Evolutionary conservation across 1,284 basidiomycete genomes (phyloP), one percentile per base, ranked within the genome.

Genomic region (Cryptococcus sp.): DNA sequence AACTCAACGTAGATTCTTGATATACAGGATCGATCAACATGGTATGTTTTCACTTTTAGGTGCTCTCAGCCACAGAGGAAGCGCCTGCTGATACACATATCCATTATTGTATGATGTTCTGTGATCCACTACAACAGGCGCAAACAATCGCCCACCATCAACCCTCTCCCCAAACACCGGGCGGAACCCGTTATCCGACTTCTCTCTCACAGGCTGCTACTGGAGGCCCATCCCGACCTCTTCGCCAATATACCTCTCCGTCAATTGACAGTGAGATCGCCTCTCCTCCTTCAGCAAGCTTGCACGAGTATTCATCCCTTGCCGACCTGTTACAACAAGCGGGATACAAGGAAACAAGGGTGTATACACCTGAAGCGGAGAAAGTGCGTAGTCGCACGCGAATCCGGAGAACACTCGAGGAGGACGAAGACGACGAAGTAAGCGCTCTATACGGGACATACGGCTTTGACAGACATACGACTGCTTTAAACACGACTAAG

Each of bases 301-400:
- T 59, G 3, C 51, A 65, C 41, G 63, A 86, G 13, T 91, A 89
- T 65, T 88, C 91, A 61, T 83, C 86, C 5, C 82, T 93, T 26
- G 91, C 91, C 66, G 88, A 92, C 75, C 81, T 93, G 17, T 81
- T 93, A 22, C 82, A 85, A 53, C 88, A 91, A 72, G 89, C 89
- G 0, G 91, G 91, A 3, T 93, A 92, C 81, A 91, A 90, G 74
- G 91, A 93, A 73, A 92, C 90, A 0, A 83, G 91, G 34, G 83
- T 93, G 17, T 89, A 89, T 67, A 91, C 91, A 0, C 90, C 91
- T 6, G 89, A 92, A 74, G 80, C 82, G 0, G 89, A 91, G 63
- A 82, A 84, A 48, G 59, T 68, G 6, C 72, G 78, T 23, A 67
- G 68, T 10, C 20, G 46, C 37, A 50, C 53, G 10, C 65, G 69